Evolutionary conservation across 495 filamentous ascomycete genomes (phyloP), one percentile per base, ranked within the genome.

Genomic region (Penicillium paxilli): DNA sequence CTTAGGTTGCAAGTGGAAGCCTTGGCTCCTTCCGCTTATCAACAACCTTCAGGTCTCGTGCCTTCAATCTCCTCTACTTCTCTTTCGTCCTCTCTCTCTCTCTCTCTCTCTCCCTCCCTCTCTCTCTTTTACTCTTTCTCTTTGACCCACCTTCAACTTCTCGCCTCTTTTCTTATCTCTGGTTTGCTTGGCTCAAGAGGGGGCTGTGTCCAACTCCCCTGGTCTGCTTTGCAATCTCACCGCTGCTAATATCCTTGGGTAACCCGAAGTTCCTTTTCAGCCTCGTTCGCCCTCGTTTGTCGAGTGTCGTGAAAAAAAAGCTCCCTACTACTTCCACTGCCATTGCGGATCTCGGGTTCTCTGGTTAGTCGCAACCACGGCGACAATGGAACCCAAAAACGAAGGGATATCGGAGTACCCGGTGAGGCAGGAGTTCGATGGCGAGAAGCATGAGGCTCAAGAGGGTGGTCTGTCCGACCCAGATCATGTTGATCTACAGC

Each of bases 401-500:
- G 52, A 59, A 37, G 60, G 54, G 8, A 63, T 52, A 25, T 32
- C 50, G 35, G 35, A 38, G 35, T 14, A 38, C 22, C 37, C 59
- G 1, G 51, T 57, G 2, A 40, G 14, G 19, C 52, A 42, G 16
- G 48, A 61, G 28, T 32, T 45, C 46, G 60, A 51, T 20, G 30
- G 25, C 8, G 57, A 59, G 65, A 45, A 86, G 51, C 42, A 54
- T 2, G 41, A 20, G 5, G 62, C 58, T 10, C 66, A 74, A 28
- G 62, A 63, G 25, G 65, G 64, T 52, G 55, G 58, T 4, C 35
- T 72, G 4, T 56, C 46, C 1, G 52, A 63, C 11, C 59, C 62
- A 2, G 57, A 65, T 20, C 59, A 74, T 71, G 64, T 65, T 3
- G 61, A 72, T 11, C 69, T 91, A n/a, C 84, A 86, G 33, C 85